These are phyloP conservation scores for Penicillium sp. DNA, from an alignment of 2,329 filamentous ascomycete genomes.

Conservation along the genomic window DNA sequence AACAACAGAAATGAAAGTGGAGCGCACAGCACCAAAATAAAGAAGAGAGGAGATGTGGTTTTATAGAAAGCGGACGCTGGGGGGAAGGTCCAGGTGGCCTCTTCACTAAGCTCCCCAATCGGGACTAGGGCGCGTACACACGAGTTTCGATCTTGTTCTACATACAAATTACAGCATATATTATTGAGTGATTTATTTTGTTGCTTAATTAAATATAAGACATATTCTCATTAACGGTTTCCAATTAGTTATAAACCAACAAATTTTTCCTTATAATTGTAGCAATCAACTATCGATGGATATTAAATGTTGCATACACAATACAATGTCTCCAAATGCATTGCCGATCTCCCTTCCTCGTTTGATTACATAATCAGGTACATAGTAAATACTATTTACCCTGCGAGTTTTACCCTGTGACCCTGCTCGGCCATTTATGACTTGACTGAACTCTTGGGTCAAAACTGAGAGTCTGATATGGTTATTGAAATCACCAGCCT, in stretches of 20 bases:
- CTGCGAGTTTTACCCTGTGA: too few relatives aligned
- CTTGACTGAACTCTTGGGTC: too few relatives aligned
- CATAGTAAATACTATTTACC: too few relatives aligned
- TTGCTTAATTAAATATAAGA: not conserved
- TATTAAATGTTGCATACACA: too few relatives aligned
- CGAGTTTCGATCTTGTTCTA: conserved; percentile 9
- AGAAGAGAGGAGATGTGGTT: conserved; percentile 26
- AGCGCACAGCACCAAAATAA: conserved; percentile 15
- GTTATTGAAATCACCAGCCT: too few relatives aligned
- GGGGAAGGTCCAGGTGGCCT: conserved; percentile 46
- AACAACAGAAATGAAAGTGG: conserved; percentile 19
- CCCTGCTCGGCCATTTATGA: too few relatives aligned
- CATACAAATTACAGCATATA: not conserved
- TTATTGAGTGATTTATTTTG: not conserved
- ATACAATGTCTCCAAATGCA: too few relatives aligned
- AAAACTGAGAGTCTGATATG: too few relatives aligned
- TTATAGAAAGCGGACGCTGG: conserved; percentile 29
- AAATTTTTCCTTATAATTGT: not conserved
- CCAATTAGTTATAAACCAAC: not conserved
- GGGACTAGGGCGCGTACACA: conserved; percentile 21
- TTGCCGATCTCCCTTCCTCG: too few relatives aligned
- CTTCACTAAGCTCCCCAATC: conserved; percentile 33
- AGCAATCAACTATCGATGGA: not conserved
- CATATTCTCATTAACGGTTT: not conserved
- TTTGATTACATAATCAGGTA: too few relatives aligned